These are phyloP conservation scores for Escallonia herrerae DNA, from an alignment of 129 eudicot species.

Conservation along the genomic window DNA sequence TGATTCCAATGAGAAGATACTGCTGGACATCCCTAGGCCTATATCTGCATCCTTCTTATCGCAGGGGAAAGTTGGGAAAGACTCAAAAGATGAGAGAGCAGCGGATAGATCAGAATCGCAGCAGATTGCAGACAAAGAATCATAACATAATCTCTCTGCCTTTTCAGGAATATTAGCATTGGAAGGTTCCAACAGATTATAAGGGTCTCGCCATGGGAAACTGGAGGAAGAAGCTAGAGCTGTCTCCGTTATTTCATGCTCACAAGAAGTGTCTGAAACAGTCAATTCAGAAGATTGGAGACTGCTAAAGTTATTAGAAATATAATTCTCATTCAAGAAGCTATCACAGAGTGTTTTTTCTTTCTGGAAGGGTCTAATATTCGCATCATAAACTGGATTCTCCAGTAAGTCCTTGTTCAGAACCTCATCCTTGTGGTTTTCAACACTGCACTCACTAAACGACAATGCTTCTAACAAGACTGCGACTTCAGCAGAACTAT, in stretches of 20 bases:
- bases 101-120: conserved; percentile 8
- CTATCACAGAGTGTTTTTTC: conserved; percentile 15
- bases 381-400: conserved; percentile 12
- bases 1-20: conserved; percentile 10
- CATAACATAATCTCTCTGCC: conserved; percentile 10
- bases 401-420: neutral
- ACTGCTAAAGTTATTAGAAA: conserved; percentile 10
- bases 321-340: conserved; percentile 15
- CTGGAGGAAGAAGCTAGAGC: conserved; percentile 9
- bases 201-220: conserved; percentile 13
- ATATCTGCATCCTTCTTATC: conserved; percentile 11
- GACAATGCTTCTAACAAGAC: neutral
- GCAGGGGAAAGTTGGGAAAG: conserved; percentile 5
- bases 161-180: conserved; percentile 9
- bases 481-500: conserved; percentile 4
- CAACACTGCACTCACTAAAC: neutral
- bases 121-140: conserved; percentile 10
- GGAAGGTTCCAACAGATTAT: conserved; percentile 11
- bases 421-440: neutral
- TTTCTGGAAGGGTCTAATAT: conserved; percentile 9
- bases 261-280: conserved; percentile 16
- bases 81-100: conserved; percentile 12
- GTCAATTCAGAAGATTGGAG: conserved; percentile 20
- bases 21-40: conserved; percentile 6
- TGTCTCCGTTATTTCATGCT: conserved; percentile 17